Evolutionary conservation across 371 early-diverging fungal genomes (phyloP).

Genomic region (Mortierella sp.): DNA sequence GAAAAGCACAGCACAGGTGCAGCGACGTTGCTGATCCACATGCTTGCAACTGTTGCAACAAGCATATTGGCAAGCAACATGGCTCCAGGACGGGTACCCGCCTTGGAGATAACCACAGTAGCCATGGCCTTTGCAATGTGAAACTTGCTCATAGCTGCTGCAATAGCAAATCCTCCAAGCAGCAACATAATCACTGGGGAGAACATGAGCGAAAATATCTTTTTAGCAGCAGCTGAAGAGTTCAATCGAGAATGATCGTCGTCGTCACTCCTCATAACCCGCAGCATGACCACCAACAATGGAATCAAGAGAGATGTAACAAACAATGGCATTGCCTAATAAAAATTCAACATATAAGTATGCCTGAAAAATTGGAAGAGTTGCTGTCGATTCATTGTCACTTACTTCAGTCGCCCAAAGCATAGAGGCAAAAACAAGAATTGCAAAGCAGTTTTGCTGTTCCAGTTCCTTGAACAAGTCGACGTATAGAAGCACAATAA

Average conservation of each 20-base stretch:
- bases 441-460: conserved; percentile 74
- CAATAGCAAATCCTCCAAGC: conserved; percentile 86
- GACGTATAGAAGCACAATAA: conserved; percentile 58
- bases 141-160: conserved; percentile 82
- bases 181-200: conserved; percentile 88
- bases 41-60: conserved; percentile 78
- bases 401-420: conserved; percentile 82
- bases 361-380: no score
- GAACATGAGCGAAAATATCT: conserved; percentile 84
- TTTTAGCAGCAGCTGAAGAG: conserved; percentile 75
- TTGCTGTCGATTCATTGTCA: no score
- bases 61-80: conserved; percentile 82
- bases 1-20: conserved; percentile 90
- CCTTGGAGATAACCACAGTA: conserved; percentile 72
- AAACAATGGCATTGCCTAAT: no score
- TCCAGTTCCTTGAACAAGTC: no score
- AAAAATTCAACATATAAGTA: no score
- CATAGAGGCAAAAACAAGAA: conserved; percentile 64
- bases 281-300: conserved; percentile 82
- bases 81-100: conserved; percentile 79
- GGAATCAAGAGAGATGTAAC: conserved; percentile 94
- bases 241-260: conserved; percentile 28
- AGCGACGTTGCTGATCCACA: conserved; percentile 89
- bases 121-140: conserved; percentile 82
- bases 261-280: conserved; percentile 83